Percentiles rank a stretch among this genome's conserved stretches.
Conservation (phyloP, 345 rosid genomes). For the Camelina laxa region DNA sequence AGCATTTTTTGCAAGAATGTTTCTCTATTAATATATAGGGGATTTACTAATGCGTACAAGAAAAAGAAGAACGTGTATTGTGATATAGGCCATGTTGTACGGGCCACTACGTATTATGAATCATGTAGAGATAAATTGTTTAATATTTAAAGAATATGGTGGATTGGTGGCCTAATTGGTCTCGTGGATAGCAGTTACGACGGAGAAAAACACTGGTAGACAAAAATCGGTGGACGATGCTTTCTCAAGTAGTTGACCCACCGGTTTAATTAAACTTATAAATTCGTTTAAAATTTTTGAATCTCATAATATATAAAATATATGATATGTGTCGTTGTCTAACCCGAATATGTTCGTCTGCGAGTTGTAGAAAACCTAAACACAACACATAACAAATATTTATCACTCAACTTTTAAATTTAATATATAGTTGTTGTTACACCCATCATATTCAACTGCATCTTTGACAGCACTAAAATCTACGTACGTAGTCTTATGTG, state of each 20-base stretch:
- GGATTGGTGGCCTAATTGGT: constrained; percentile 32
- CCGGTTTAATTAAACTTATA: constrained; percentile 10
- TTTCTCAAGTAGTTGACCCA: constrained; percentile 42
- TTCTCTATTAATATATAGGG: no score
- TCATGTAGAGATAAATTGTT: constrained; percentile 24
- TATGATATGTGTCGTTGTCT: neutral
- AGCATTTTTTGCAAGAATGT: no score
- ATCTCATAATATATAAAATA: neutral
- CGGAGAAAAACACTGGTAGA: constrained; percentile 9
- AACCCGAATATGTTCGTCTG: neutral
- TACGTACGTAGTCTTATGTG: neutral
- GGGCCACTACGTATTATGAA: constrained; percentile 38
- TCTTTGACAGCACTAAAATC: neutral
- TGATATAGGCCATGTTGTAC: constrained; percentile 36
- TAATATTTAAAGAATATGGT: constrained; percentile 11
- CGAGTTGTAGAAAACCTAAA: neutral
- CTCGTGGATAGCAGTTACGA: constrained; percentile 37
- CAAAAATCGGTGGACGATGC: constrained; percentile 32
- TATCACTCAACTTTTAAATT: neutral
- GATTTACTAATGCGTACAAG: neutral
- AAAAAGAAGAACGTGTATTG: constrained; percentile 23
- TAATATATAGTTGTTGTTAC: neutral
- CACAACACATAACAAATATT: neutral
- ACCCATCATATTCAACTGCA: neutral
- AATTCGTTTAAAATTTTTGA: neutral